A percentile compares a stretch with the other conserved stretches of the same genome.
phyloP scores from a whole-genome alignment of 208 protist species.

The Cochliopodium minus region DNA sequence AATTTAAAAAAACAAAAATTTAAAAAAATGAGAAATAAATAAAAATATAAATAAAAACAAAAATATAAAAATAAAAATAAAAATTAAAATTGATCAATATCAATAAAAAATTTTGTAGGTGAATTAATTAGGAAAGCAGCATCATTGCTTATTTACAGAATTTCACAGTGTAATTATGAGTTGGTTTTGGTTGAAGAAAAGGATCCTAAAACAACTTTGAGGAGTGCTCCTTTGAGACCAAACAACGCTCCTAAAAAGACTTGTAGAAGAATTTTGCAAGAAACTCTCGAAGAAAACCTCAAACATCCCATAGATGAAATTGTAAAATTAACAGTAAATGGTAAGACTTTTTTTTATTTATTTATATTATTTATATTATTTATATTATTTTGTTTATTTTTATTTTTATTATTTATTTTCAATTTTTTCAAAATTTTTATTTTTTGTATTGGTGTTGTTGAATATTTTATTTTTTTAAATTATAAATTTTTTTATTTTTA shows the following conservation, averaged over 20 bases:
- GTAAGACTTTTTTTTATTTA: too few relatives aligned
- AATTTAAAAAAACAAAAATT: too few relatives aligned
- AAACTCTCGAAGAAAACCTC: conserved; percentile 62
- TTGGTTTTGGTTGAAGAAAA: conserved; percentile 47
- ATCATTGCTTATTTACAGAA: conserved; percentile 55
- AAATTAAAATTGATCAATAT: neutral
- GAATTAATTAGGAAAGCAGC: conserved; percentile 65
- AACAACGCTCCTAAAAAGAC: conserved; percentile 31
- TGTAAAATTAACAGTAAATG: conserved; percentile 9
- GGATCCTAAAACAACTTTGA: conserved; percentile 23
- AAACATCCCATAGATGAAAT: conserved; percentile 43
- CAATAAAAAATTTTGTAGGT: neutral
- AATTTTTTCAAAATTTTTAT: too few relatives aligned
- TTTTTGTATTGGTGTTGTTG: too few relatives aligned
- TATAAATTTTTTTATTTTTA: too few relatives aligned
- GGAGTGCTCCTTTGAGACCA: conserved; percentile 23
- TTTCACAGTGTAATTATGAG: conserved; percentile 33
- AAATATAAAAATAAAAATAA: conserved; percentile 16
- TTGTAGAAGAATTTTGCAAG: conserved; percentile 44
- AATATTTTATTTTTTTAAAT: too few relatives aligned
- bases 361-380: too few relatives aligned
- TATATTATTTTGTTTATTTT: too few relatives aligned
- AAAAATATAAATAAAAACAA: too few relatives aligned
- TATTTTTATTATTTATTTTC: too few relatives aligned
- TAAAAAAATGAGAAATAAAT: too few relatives aligned